Base-by-base conservation (phyloP, 1,139 yeast genomes). In the Magnusiomyces paraingens region DNA sequence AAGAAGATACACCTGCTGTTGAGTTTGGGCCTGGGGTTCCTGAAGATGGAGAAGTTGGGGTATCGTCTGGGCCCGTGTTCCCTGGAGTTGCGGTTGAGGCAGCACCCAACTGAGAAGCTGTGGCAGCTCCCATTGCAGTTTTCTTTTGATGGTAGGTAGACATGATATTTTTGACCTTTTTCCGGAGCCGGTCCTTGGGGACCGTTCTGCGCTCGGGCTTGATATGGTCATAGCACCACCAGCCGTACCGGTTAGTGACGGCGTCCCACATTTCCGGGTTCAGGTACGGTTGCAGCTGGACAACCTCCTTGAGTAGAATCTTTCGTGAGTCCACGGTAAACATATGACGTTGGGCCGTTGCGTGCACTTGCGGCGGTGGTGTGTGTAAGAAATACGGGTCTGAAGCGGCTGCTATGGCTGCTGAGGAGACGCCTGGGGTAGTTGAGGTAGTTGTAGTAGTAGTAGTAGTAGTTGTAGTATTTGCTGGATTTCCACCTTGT, bases 221-320 rank as follows among this genome's bases (percentile, higher is more conserved):
- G 21, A 55, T 52, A 20, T 55, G 32, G 38, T 47, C 36, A 29
- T 52, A 55, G 40, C 57, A 55, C 57, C 57, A 55, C 57, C 57
- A 55, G 38, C 55, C 53, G 36, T 55, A 55, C 10, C 50, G 50
- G 38, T 49, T 50, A 3, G 57, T 55, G 40, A 55, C 57, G 20
- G 52, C 46, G 32, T 55, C 57, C 57, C 57, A 55, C 57, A 55
- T 50, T 15, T 47, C 35, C 4, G 57, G 53, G 26, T 55, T 43
- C 18, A 36, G 47, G 44, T 55, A 55, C 6, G 57, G 57, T 17
- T 50, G 47, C 20, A 52, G 47, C 14, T 39, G 26, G 18, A 50
- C 48, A 44, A 55, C 55, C 40, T 55, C 57, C 36, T 48, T 51
- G 21, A 55, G 49, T 2, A 55, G 51, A 6, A 51, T 53, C 38